Conservation (phyloP, 2,329 filamentous ascomycete species). For the Ophiostoma montium region DNA sequence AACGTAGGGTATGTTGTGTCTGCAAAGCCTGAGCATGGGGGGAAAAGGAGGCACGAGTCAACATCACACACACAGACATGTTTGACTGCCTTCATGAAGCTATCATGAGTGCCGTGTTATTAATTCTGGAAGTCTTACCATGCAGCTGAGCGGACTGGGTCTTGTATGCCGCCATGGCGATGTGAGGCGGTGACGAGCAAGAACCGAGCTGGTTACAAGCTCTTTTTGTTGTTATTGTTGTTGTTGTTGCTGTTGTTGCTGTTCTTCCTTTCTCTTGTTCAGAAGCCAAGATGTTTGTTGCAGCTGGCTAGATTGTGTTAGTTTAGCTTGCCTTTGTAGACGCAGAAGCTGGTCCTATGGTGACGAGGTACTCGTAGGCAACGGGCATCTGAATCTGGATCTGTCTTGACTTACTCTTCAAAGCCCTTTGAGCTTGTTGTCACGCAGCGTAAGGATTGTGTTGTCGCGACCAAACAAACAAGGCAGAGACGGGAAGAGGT, state of each 20-base stretch:
- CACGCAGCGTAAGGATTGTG: too few species aligned
- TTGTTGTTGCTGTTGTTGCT: too few species aligned
- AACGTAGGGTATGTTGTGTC: constrained; percentile 42
- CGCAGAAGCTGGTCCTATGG: too few species aligned
- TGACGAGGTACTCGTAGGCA: too few species aligned
- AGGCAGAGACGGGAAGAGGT: constrained; percentile 12
- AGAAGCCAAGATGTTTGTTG: too few species aligned
- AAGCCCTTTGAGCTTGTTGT: neutral
- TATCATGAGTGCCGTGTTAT: neutral
- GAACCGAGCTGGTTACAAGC: neutral
- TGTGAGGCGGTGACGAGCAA: constrained; percentile 56
- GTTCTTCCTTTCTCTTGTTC: too few species aligned
- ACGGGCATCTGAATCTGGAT: too few species aligned
- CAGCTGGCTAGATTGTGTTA: neutral
- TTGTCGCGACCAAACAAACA: neutral
- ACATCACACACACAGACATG: neutral
- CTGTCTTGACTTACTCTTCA: neutral
- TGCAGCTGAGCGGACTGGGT: constrained; percentile 62
- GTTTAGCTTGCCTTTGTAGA: neutral
- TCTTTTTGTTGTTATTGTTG: too few species aligned
- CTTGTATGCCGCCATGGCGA: constrained; percentile 69
- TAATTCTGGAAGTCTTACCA: constrained; percentile 57
- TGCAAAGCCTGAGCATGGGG: constrained; percentile 19
- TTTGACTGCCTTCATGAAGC: too few species aligned
- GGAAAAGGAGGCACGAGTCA: neutral